Base-by-base conservation (phyloP, 2,329 filamentous ascomycete species). In the Colletotrichum ledebouriae region DNA sequence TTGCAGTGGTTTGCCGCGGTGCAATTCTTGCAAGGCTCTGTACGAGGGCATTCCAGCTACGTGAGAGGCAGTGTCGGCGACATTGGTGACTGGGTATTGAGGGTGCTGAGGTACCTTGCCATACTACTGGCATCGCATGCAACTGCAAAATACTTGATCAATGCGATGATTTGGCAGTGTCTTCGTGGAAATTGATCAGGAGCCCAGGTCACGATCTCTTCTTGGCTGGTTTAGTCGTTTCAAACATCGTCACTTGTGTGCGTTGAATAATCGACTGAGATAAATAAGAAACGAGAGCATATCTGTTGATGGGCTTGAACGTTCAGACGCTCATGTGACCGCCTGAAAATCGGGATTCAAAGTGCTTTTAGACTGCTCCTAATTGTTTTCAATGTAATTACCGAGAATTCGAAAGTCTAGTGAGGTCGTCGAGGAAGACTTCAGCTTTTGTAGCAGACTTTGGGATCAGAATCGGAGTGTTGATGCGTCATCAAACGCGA, bases 31-130 rank as follows among this genome's bases (percentile, higher is more conserved):
- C 72, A 73, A 4, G 70, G 70, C 33, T 69, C 67, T 15, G 44
- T 71, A 6, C 67, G 64, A 13, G 69, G 70, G 44, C 69, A 72
- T 58, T 64, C 62, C 7, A 71, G 53, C 71, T 72, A 42, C 5
- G 9, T 1, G 53, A 34, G 33, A 13, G n/a, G 15, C 34, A 22
- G 17, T 20, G 34, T 52, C 20, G 50, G 58, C 34, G 33, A 50
- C 0, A 25, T 52, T 11, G 46, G 58, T 34, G 2, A 2, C 6
- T 52, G 13, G 15, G 33, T 17, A 11, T 33, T n/a, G 2, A n/a
- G 34, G 6, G 37, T 53, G 6, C 15, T 13, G 13, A 7, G 47
- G 25, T 1, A 42, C 58, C 46, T 60, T 60, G 2, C 58, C 34
- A 1, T 60, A 60, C 15, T 17, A 2, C 1, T 60, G 58, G 37